A percentile compares a stretch with the other conserved stretches of the same genome.
Conservation (phyloP, 352 stramenopile species). For the Bremia lactucae region DNA sequence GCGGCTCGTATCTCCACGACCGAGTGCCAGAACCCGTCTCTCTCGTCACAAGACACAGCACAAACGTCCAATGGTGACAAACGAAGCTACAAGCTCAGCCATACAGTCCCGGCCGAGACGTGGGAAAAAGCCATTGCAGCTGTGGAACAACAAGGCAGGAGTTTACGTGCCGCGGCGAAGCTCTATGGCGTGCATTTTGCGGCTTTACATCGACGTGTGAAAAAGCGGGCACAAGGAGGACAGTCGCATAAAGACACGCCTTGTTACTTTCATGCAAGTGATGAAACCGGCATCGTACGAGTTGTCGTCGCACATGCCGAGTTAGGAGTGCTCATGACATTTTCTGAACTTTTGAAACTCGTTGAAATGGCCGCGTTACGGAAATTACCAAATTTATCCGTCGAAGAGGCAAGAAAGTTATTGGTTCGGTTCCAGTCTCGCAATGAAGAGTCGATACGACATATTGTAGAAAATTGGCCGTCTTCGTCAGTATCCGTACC, state of each 20-base stretch:
- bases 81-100: slow-evolving; percentile 34
- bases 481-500: not conserved
- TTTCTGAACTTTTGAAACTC: slow-evolving; percentile 47
- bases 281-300: slow-evolving; percentile 42
- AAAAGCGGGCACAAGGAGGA: slow-evolving; percentile 35
- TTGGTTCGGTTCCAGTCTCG: slow-evolving; percentile 36
- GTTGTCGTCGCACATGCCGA: slow-evolving; percentile 43
- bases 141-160: slow-evolving; percentile 48
- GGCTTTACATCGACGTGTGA: slow-evolving; percentile 41
- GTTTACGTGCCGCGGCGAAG: slow-evolving; percentile 34
- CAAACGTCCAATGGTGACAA: slow-evolving; percentile 12
- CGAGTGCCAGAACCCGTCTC: not conserved
- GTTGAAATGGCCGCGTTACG: slow-evolving; percentile 35
- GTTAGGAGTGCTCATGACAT: slow-evolving; percentile 53
- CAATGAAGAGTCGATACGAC: slow-evolving; percentile 38
- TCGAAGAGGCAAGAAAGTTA: slow-evolving; percentile 35
- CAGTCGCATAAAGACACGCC: slow-evolving; percentile 5
- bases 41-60: not conserved
- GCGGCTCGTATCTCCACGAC: not conserved
- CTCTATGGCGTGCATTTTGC: slow-evolving; percentile 47
- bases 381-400: slow-evolving; percentile 46
- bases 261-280: slow-evolving; percentile 35
- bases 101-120: slow-evolving; percentile 37
- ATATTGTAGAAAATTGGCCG: slow-evolving; percentile 42
- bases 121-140: slow-evolving; percentile 49